A percentile compares a stretch with the other conserved stretches of the same genome.
Evolutionary conservation across 176 grass and related monocot species (phyloP).

Genomic region (Thinopyrum elongatum): DNA sequence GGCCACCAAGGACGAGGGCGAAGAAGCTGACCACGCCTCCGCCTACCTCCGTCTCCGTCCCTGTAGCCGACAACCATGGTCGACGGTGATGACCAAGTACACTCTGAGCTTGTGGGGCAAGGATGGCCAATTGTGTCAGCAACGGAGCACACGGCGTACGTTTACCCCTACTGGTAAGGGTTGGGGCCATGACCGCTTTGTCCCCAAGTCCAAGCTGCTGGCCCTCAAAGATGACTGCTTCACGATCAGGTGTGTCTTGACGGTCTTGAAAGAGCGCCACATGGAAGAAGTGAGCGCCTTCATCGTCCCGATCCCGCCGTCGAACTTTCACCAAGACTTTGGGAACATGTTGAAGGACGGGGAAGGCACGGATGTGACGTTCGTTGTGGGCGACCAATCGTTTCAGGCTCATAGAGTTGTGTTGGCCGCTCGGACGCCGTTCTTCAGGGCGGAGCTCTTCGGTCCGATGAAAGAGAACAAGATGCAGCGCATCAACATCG

Average conservation of each 20-base stretch:
- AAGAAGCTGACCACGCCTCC: too few relatives aligned
- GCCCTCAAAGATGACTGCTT: not conserved
- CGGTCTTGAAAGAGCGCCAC: not conserved
- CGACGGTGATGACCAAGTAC: not conserved
- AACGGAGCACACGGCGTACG: not conserved
- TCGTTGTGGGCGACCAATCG: not conserved
- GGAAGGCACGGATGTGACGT: not conserved
- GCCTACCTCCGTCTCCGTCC: not conserved
- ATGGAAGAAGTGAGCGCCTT: not conserved
- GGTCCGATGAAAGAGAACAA: conserved; percentile 11
- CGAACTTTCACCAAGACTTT: not conserved
- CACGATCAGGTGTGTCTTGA: not conserved
- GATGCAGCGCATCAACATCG: not conserved
- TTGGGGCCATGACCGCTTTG: not conserved
- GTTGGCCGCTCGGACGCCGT: not conserved
- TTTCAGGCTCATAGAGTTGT: not conserved
- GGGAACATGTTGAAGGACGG: not conserved
- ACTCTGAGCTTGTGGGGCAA: not conserved
- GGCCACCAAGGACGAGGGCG: not conserved
- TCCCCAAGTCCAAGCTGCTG: not conserved
- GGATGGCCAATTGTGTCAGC: not conserved
- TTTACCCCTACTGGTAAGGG: not conserved
- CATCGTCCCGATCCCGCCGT: not conserved
- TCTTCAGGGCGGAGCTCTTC: conserved; percentile 13
- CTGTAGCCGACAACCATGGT: too few relatives aligned